Percentiles rank a stretch among this genome's conserved stretches.
These are phyloP conservation scores for Blakeslea trispora DNA, from an alignment of 371 early-diverging fungal species.

Conservation along the genomic window DNA sequence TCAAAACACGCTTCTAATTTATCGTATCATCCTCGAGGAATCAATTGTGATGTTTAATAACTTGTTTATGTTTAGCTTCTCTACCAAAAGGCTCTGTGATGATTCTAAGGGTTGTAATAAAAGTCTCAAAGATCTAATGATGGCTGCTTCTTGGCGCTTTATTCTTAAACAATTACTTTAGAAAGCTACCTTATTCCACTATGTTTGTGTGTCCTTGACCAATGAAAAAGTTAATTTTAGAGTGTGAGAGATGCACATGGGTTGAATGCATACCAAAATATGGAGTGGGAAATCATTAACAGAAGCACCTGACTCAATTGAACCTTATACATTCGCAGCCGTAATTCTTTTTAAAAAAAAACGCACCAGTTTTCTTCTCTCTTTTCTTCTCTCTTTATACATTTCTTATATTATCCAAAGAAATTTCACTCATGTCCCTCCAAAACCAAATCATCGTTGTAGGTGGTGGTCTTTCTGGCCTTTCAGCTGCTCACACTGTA, in stretches of 20 bases:
- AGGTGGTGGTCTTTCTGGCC: constrained; percentile 91
- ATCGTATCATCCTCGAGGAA: too few species aligned
- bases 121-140: too few species aligned
- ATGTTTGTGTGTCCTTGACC: not conserved
- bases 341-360: too few species aligned
- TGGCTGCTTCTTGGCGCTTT: too few species aligned
- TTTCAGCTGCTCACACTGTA: constrained; percentile 86
- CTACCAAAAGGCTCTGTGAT: too few species aligned
- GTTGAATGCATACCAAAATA: not conserved
- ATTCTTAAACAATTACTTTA: too few species aligned
- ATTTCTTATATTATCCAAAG: constrained; percentile 7
- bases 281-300: constrained; percentile 13
- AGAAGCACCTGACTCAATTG: constrained; percentile 18
- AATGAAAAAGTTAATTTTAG: not conserved
- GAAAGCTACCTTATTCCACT: not conserved
- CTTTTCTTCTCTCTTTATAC: constrained; percentile 6
- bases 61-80: too few species aligned
- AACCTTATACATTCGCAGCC: not conserved
- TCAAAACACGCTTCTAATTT: too few species aligned
- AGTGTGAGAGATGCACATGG: constrained; percentile 36
- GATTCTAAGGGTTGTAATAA: too few species aligned
- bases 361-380: constrained; percentile 2
- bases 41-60: too few species aligned
- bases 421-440: constrained; percentile 34
- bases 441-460: constrained; percentile 81